Evolutionary conservation across 2,329 filamentous ascomycete species (phyloP), one percentile per base, ranked within the genome.

Genomic region (Phyllosticta ampelicida): DNA sequence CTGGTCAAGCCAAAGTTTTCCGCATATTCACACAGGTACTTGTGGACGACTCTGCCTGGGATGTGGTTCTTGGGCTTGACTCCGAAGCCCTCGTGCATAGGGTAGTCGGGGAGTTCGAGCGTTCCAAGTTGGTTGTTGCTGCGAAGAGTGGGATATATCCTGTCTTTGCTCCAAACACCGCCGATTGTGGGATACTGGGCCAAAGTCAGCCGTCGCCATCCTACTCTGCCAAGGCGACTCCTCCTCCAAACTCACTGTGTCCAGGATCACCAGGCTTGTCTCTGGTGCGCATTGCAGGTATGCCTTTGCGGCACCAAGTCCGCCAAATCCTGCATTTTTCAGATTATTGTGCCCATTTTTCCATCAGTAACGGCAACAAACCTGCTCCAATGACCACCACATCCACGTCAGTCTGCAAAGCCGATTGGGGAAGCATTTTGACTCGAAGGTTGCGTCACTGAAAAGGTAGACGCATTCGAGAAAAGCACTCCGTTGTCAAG

Each of bases 11-110:
- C 76, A 61, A 80, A 82, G 18, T 79, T 70, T 58, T 79, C 70
- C 1, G 61, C 64, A 59, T 65, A 69, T 2, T 76, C 74, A 23
- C 71, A 72, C 6, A 87, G 70, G 65, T 87, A 87, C 0, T 68
- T 62, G 64, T 85, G 78, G 54, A 86, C 69, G 2, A 80, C 75
- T 0, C 74, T 63, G 0, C 82, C 84, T 0, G 83, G 78, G 53
- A 87, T 82, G 66, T 86, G 83, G 51, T 83, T 68, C 11, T 79
- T 78, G 0, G 67, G 62, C 51, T 75, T 72, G 51, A 78, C 73
- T 20, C 64, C 55, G 49, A 63, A 69, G 21, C 64, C 52, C 2
- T 64, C 65, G 13, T 61, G 62, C 66, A 71, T 67, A 3, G 68
- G 67, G 50, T 66, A 59, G 64, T 73, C 74, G 28, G 67, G 68